Evolutionary conservation across 495 filamentous ascomycete species (phyloP), one percentile per base, ranked within the genome.

Genomic region (Penicillium maclennaniae): DNA sequence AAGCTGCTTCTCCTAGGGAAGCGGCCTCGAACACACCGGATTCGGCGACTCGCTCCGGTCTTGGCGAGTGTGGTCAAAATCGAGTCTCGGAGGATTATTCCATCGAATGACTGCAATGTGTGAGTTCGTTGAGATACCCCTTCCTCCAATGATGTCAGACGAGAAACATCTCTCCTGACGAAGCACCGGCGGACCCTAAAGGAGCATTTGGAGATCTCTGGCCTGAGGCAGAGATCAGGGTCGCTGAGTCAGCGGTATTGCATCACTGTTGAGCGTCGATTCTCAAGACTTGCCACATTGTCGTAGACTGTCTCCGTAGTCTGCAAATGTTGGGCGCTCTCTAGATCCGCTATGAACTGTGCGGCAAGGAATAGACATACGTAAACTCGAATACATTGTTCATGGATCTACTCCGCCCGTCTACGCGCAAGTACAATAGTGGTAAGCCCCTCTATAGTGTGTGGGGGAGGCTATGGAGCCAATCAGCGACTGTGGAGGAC

Each of bases 381-480:
- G n/a, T n/a, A n/a, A n/a, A n/a, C n/a, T n/a, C n/a, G n/a, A n/a
- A n/a, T n/a, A n/a, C n/a, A n/a, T n/a, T n/a, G n/a, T 34, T 12
- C 31, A 34, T 12, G 15, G 1, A 12, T 9, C 31, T 10, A 12
- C 15, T 34, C 3, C 10, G 3, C 31, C 14, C 14, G 5, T 3
- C 27, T 34, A 34, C 1, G 12, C 28, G 10, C 31, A 14, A 34
- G 10, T 14, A 34, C 31, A 34, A 41, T 47, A 49, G 58, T 54
- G 58, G 58, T 57, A 54, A 57, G 27, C 27, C 16, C 1, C 15
- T 19, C 15, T 4, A 48, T 12, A 17, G 14, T 50, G 31, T 54
- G 56, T 58, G 59, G 61, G 52, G 55, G 44, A 19, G 42, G 25
- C 6, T 9, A n/a, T 7, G 43, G 16, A 47, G 56, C 71, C 43